phyloP scores from a whole-genome alignment of 2,329 filamentous ascomycete species.

The Cladobotryum mycophilum region DNA sequence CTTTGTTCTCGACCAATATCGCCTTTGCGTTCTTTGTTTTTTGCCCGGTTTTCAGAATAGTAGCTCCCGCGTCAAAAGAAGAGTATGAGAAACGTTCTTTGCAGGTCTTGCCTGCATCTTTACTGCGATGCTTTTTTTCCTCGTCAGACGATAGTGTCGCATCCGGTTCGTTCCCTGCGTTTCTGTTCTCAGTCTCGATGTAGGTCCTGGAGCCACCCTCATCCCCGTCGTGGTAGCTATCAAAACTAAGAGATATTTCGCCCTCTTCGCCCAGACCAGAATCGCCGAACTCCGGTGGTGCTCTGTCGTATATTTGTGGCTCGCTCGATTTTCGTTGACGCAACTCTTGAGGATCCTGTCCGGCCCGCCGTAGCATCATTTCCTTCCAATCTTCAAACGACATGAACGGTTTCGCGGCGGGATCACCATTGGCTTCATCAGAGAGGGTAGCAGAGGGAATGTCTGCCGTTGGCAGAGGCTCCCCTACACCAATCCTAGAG shows the following conservation, averaged over 20 bases:
- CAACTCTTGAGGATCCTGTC: conserved; percentile 64
- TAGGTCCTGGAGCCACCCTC: conserved; percentile 3
- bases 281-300: conserved; percentile 59
- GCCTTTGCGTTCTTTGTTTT: conserved; percentile 84
- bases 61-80: conserved; percentile 94
- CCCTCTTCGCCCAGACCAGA: conserved; percentile 80
- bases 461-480: neutral
- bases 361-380: conserved; percentile 79
- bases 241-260: conserved; percentile 64
- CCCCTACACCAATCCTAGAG: neutral
- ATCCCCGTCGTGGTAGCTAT: conserved; percentile 25
- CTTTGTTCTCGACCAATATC: conserved; percentile 92
- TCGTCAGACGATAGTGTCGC: conserved; percentile 42
- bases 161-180: conserved; percentile 16
- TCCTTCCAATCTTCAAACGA: conserved; percentile 99
- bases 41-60: conserved; percentile 80
- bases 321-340: conserved; percentile 54
- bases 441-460: neutral
- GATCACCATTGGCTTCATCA: conserved; percentile 9
- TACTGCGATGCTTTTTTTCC: conserved; percentile 59
- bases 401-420: conserved; percentile 56
- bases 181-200: neutral
- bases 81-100: conserved; percentile 97
- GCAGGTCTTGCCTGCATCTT: conserved; percentile 94
- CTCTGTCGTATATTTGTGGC: conserved; percentile 38